Conservation (phyloP, 2,329 filamentous ascomycete species). For the Trichoderma sp. region DNA sequence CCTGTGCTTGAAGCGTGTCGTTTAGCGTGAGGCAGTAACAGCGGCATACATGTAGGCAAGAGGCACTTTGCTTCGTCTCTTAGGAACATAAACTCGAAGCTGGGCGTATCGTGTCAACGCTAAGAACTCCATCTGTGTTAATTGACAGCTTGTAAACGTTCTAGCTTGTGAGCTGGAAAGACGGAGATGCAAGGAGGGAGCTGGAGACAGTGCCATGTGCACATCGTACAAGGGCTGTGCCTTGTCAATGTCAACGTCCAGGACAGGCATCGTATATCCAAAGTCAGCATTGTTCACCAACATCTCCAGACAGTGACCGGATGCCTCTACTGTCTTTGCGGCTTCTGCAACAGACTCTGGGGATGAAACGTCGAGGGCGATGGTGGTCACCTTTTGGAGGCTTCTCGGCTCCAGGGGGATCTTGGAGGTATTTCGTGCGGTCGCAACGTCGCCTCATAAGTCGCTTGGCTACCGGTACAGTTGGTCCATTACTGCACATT, state of each 20-base stretch:
- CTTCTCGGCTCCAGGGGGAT: slow-evolving; percentile 32
- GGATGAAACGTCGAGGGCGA: slow-evolving; percentile 40
- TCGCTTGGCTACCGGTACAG: slow-evolving; percentile 34
- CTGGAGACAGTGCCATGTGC: too few species aligned
- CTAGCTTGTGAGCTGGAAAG: too few species aligned
- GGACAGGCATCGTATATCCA: slow-evolving; percentile 36
- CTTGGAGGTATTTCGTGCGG: slow-evolving; percentile 37
- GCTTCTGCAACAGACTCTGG: slow-evolving; percentile 33
- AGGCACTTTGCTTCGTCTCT: too few species aligned
- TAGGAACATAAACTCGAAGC: too few species aligned
- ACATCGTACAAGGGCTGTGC: slow-evolving; percentile 33
- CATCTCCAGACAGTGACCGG: slow-evolving; percentile 33
- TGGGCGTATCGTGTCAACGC: too few species aligned
- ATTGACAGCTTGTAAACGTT: too few species aligned
- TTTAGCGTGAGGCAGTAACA: too few species aligned
- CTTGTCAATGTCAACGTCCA: slow-evolving; percentile 34
- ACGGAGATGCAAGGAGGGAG: too few species aligned
- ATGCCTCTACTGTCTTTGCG: slow-evolving; percentile 26
- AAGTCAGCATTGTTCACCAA: slow-evolving; percentile 40
- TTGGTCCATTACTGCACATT: too few species aligned
- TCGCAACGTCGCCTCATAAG: slow-evolving; percentile 41
- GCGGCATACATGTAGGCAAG: too few species aligned
- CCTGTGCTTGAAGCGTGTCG: too few species aligned
- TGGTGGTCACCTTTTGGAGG: slow-evolving; percentile 33
- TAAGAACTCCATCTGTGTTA: too few species aligned